Percentiles rank a stretch among this genome's conserved stretches.
Evolutionary conservation across 176 grass and related monocot species (phyloP).

Genomic region (Lolium perenne): DNA sequence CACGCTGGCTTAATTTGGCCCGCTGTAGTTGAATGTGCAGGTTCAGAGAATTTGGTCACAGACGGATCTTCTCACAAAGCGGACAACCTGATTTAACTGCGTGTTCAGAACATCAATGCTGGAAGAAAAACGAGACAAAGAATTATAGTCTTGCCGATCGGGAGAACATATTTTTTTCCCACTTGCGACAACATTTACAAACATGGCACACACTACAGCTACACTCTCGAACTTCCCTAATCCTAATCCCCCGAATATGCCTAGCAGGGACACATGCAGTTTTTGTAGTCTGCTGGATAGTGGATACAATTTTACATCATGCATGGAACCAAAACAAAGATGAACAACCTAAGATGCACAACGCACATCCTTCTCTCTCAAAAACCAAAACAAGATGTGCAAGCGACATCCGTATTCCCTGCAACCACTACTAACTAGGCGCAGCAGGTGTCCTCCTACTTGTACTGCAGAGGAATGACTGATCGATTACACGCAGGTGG

Average conservation of each 20-base stretch:
- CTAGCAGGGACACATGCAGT: not conserved
- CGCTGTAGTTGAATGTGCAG: too few species aligned
- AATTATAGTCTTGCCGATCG: not conserved
- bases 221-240: not conserved
- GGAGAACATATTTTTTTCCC: not conserved
- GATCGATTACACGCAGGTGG: slow-evolving; percentile 30
- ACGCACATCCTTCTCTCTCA: slow-evolving; percentile 19
- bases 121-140: too few species aligned
- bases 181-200: slow-evolving; percentile 29
- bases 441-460: not conserved
- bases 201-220: not conserved
- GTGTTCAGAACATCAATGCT: too few species aligned
- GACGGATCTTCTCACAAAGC: too few species aligned
- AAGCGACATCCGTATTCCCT: not conserved
- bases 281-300: not conserved
- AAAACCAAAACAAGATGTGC: slow-evolving; percentile 26
- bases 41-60: too few species aligned
- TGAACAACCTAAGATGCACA: not conserved
- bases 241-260: not conserved
- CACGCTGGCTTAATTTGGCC: too few species aligned
- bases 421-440: too few species aligned
- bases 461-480: not conserved
- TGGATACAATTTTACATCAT: not conserved
- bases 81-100: too few species aligned
- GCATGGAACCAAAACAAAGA: not conserved